These are phyloP conservation scores for Tetrapisispora arboricola DNA, from an alignment of 805 yeast species.

Conservation along the genomic window DNA sequence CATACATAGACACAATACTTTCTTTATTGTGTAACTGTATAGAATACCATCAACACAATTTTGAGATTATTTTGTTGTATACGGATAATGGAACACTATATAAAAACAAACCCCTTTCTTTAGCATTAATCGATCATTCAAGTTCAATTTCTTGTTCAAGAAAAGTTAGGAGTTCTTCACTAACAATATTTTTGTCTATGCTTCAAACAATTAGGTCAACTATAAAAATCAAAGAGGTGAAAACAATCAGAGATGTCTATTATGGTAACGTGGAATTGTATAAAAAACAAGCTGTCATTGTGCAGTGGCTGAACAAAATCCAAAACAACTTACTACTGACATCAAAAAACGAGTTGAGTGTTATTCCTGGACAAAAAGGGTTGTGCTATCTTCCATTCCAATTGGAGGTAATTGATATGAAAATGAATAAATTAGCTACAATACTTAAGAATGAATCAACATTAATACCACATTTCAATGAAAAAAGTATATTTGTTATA, in stretches of 20 bases:
- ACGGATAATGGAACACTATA: neutral
- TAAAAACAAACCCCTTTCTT: neutral
- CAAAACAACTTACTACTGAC: conserved; percentile 30
- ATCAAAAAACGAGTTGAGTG: conserved; percentile 32
- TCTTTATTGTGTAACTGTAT: conserved; percentile 14
- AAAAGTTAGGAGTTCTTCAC: conserved; percentile 2
- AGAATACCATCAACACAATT: conserved; percentile 14
- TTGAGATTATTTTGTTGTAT: neutral
- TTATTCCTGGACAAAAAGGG: conserved; percentile 56
- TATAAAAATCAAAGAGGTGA: conserved; percentile 3
- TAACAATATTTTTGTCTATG: conserved; percentile 13
- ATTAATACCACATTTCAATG: conserved; percentile 35
- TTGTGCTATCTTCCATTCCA: conserved; percentile 28
- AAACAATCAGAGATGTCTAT: conserved; percentile 43
- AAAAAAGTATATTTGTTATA: conserved; percentile 4
- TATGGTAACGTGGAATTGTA: conserved; percentile 52
- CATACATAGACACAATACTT: conserved; percentile 9
- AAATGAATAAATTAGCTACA: neutral
- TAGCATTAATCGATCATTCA: conserved; percentile 1
- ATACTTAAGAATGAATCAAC: conserved; percentile 10
- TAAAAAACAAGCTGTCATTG: conserved; percentile 35
- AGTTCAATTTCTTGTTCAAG: neutral
- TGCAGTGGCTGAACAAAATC: conserved; percentile 32
- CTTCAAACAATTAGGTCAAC: conserved; percentile 9
- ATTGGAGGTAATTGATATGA: neutral